Evolutionary conservation across 208 protist species (phyloP).

Genomic region (Trypanosoma vivax): DNA sequence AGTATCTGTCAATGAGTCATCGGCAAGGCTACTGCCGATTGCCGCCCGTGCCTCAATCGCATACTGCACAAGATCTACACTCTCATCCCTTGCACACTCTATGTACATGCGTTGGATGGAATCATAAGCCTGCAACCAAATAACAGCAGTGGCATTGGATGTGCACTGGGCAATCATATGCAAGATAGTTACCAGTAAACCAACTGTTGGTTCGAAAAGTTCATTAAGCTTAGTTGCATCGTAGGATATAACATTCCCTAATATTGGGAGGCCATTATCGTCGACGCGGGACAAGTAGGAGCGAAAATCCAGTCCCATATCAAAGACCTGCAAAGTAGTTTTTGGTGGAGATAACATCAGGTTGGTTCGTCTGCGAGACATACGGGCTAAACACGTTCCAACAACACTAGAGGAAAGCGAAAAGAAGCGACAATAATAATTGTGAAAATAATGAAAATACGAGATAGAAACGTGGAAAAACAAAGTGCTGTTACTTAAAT

Average conservation of each 20-base stretch:
- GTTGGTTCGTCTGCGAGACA: slow-evolving; percentile 58
- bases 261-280: slow-evolving; percentile 52
- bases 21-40: slow-evolving; percentile 30
- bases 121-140: slow-evolving; percentile 74
- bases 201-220: slow-evolving; percentile 78
- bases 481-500: too few species aligned
- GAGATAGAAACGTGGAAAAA: too few species aligned
- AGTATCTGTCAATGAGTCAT: slow-evolving; percentile 23
- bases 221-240: slow-evolving; percentile 60
- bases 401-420: slow-evolving; percentile 19
- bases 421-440: slow-evolving; percentile 7
- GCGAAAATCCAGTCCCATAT: slow-evolving; percentile 84
- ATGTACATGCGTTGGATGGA: slow-evolving; percentile 72
- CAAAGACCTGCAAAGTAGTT: slow-evolving; percentile 63
- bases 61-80: slow-evolving; percentile 32
- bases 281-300: slow-evolving; percentile 75
- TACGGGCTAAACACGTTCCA: slow-evolving; percentile 18
- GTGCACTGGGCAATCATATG: slow-evolving; percentile 60
- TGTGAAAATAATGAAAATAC: too few species aligned
- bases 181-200: slow-evolving; percentile 73
- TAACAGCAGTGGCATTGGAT: slow-evolving; percentile 18
- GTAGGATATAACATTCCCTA: slow-evolving; percentile 81
- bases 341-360: slow-evolving; percentile 37
- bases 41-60: slow-evolving; percentile 46
- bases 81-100: slow-evolving; percentile 45